Percentiles rank a stretch among this genome's conserved stretches.
These are phyloP conservation scores for Blastobotrys apis DNA, from an alignment of 1,139 yeast genomes.

Conservation along the genomic window DNA sequence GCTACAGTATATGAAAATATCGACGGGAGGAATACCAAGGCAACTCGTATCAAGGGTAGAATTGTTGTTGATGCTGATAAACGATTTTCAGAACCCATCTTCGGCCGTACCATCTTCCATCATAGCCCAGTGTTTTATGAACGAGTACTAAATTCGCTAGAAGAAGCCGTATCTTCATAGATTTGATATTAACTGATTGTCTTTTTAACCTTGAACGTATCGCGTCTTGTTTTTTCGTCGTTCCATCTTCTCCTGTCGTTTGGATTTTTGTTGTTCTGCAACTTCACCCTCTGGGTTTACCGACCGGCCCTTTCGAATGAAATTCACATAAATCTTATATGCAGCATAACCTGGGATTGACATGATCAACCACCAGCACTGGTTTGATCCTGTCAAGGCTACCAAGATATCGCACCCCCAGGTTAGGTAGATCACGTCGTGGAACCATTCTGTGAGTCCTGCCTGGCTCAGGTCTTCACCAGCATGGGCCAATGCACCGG, in stretches of 20 bases:
- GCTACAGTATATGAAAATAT: constrained; percentile 31
- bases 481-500: constrained; percentile 44
- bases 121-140: constrained; percentile 37
- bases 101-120: constrained; percentile 36
- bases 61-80: constrained; percentile 33
- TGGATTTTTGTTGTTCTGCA: constrained; percentile 37
- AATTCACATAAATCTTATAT: constrained; percentile 44
- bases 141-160: constrained; percentile 30
- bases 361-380: constrained; percentile 56
- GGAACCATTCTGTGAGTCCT: constrained; percentile 74
- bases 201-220: not conserved
- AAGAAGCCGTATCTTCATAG: constrained; percentile 15
- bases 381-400: constrained; percentile 51
- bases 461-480: constrained; percentile 64
- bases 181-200: not conserved
- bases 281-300: constrained; percentile 18
- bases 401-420: constrained; percentile 56
- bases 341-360: constrained; percentile 50
- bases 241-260: constrained; percentile 52
- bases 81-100: constrained; percentile 34
- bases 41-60: constrained; percentile 32
- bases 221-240: constrained; percentile 31
- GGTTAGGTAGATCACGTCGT: constrained; percentile 70
- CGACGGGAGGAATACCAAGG: constrained; percentile 31
- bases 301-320: constrained; percentile 15